These are phyloP conservation scores for Vitis hybrid DNA, from an alignment of 177 flowering plant genomes.

Conservation along the genomic window DNA sequence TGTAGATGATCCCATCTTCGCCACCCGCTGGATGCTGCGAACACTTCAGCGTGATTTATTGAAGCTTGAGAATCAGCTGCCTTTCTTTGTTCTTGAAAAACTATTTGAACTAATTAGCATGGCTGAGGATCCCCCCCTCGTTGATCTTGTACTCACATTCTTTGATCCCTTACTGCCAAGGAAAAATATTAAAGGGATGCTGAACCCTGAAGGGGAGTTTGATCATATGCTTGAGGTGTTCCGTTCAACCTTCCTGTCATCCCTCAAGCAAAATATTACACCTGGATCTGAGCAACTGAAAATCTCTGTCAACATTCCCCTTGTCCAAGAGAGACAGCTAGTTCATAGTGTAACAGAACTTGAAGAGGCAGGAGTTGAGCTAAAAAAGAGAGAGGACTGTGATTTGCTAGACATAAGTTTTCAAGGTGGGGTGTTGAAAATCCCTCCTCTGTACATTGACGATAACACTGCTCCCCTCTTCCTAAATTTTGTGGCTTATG, in stretches of 20 bases:
- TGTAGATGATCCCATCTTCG: conserved; percentile 25
- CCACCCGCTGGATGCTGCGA: conserved; percentile 25
- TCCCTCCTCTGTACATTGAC: conserved; percentile 34
- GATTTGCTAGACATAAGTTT: conserved; percentile 26
- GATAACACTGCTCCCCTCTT: conserved; percentile 28
- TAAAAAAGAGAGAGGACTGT: conserved; percentile 9
- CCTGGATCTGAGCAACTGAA: not conserved
- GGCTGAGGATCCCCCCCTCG: conserved; percentile 6
- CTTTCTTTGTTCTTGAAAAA: conserved; percentile 28
- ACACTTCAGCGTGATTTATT: conserved; percentile 29
- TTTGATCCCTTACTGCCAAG: conserved; percentile 27
- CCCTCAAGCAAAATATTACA: conserved; percentile 2
- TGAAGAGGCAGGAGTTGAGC: conserved; percentile 26
- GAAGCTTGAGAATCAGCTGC: conserved; percentile 46
- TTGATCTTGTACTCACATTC: conserved; percentile 17
- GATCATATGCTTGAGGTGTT: conserved; percentile 24
- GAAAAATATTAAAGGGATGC: not conserved
- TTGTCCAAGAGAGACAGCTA: conserved; percentile 14
- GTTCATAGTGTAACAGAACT: conserved; percentile 23
- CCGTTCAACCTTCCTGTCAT: conserved; percentile 11
- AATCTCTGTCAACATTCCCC: not conserved
- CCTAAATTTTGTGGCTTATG: conserved; percentile 34
- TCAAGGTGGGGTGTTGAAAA: conserved; percentile 14
- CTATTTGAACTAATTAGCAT: conserved; percentile 18
- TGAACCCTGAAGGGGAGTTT: not conserved